Percentiles rank a stretch among this genome's conserved stretches.
Evolutionary conservation across 1,284 basidiomycete species (phyloP).

Genomic region (Cryptococcus depauperatus): DNA sequence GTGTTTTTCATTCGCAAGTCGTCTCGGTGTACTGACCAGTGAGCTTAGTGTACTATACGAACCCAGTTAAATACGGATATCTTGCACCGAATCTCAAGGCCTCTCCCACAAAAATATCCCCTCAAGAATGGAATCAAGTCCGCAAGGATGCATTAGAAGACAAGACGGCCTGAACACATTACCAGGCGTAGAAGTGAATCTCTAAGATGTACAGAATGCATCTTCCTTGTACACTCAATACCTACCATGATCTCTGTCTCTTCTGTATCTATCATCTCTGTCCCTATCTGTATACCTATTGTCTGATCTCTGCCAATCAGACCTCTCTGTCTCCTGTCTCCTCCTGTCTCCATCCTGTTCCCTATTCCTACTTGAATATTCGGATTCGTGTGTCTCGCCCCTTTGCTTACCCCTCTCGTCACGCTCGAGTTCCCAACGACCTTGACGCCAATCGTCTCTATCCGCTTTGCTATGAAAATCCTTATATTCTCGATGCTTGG

Average conservation of each 20-base stretch:
- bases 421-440: conserved; percentile 12
- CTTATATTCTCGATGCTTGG: conserved; percentile 1
- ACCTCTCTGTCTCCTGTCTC: conserved; percentile 1
- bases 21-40: conserved; percentile 8
- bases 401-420: conserved; percentile 3
- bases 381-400: too few species aligned
- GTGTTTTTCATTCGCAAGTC: conserved; percentile 35
- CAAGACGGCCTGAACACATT: too few species aligned
- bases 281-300: conserved; percentile 5
- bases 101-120: conserved; percentile 11
- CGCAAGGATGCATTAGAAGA: too few species aligned
- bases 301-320: conserved; percentile 11
- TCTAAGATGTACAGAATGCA: neutral
- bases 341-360: conserved; percentile 5
- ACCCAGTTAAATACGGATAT: conserved; percentile 44
- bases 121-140: conserved; percentile 11
- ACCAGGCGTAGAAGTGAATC: too few species aligned
- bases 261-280: neutral
- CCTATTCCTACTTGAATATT: neutral
- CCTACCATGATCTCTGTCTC: neutral
- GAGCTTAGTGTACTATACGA: conserved; percentile 43
- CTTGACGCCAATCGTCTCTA: conserved; percentile 20
- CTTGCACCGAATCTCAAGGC: conserved; percentile 25
- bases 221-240: neutral
- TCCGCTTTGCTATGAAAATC: neutral